Conservation (phyloP, 257 asterid genomes). For the Solanum habrochaites region DNA sequence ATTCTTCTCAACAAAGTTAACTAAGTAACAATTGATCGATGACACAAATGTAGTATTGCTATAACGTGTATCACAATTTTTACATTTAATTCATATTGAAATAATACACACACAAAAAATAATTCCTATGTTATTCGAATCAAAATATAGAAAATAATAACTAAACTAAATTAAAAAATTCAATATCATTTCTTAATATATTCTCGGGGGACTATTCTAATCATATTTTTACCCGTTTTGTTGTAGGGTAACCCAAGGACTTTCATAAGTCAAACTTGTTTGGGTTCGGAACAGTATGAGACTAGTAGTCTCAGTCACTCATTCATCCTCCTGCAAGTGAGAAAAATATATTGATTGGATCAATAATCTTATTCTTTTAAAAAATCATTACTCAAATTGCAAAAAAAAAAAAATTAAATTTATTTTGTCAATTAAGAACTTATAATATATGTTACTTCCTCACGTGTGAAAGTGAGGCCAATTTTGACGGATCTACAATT, state of each 20-base stretch:
- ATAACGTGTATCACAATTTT: not conserved
- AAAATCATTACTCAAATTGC: not conserved
- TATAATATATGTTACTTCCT: not conserved
- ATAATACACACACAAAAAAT: not conserved
- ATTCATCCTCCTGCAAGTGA: not conserved
- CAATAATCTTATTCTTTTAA: not conserved
- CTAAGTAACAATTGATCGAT: not conserved
- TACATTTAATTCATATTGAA: not conserved
- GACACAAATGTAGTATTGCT: not conserved
- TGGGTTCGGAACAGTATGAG: not conserved
- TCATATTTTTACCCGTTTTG: too few relatives aligned
- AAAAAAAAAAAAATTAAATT: too few relatives aligned
- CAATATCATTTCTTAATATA: not conserved
- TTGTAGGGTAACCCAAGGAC: not conserved
- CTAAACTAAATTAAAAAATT: not conserved
- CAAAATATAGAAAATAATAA: not conserved
- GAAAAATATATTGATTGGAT: not conserved
- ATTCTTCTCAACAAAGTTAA: not conserved
- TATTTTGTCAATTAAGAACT: not conserved
- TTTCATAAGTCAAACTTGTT: not conserved
- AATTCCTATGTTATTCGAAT: not conserved
- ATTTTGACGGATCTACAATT: not conserved
- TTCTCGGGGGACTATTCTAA: not conserved
- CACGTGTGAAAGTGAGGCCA: not conserved
- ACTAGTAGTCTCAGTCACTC: not conserved